Evolutionary conservation across 208 protist species (phyloP).

Genomic region (Trypanosoma avium): DNA sequence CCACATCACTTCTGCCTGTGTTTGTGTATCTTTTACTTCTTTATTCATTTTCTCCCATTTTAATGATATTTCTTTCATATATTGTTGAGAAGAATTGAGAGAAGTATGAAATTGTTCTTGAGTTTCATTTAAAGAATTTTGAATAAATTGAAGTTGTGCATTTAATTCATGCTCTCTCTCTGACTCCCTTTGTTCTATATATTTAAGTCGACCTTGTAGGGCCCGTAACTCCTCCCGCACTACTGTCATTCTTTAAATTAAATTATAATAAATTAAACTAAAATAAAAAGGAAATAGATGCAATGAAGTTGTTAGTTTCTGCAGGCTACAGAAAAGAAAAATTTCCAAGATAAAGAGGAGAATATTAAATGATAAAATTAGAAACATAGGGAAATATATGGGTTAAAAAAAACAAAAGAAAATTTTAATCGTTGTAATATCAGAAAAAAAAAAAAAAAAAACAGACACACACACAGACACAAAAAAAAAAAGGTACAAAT

Average conservation of each 20-base stretch:
- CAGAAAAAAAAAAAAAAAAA: too few relatives aligned
- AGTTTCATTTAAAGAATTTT: too few relatives aligned
- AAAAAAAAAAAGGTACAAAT: conserved; percentile 1
- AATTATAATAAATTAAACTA: neutral
- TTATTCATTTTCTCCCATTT: neutral
- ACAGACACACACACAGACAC: conserved; percentile 5
- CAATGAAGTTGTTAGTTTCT: neutral
- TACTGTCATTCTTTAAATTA: neutral
- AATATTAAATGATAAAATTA: neutral
- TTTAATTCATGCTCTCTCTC: conserved; percentile 18
- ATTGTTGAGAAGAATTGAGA: too few relatives aligned
- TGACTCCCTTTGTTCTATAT: conserved; percentile 19
- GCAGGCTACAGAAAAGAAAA: neutral
- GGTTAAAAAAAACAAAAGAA: too few relatives aligned
- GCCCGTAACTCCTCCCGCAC: conserved; percentile 7
- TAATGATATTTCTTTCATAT: too few relatives aligned
- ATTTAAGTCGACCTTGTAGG: conserved; percentile 15
- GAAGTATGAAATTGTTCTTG: too few relatives aligned
- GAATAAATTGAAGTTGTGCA: neutral
- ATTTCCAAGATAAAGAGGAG: neutral
- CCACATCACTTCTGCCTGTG: conserved; percentile 10
- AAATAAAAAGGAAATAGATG: conserved; percentile 8
- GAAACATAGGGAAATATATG: too few relatives aligned
- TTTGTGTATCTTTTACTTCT: too few relatives aligned
- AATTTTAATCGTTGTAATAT: too few relatives aligned